Evolutionary conservation across 2,329 filamentous ascomycete genomes (phyloP).

Genomic region (Beauveria sp.): DNA sequence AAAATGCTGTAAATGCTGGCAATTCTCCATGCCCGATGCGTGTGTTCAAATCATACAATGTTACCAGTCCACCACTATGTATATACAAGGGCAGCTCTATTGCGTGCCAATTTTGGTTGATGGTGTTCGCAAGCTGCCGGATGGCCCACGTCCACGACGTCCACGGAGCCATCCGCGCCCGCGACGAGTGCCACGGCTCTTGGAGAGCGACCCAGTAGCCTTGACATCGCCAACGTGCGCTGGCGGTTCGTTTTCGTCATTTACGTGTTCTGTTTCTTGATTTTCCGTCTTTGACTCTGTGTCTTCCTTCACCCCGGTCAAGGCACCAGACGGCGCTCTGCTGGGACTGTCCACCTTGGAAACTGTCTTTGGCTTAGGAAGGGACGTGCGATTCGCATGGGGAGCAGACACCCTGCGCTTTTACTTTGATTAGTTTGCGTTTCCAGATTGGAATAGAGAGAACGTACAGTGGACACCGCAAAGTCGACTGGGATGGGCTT

Average conservation of each 20-base stretch:
- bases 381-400: not conserved
- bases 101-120: not conserved
- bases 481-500: not conserved
- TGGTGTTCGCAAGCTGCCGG: not conserved
- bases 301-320: not conserved
- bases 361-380: not conserved
- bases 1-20: not conserved
- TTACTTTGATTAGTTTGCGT: not conserved
- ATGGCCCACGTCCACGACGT: conserved; percentile 5
- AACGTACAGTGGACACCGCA: conserved; percentile 1
- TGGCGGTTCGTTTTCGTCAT: conserved; percentile 10
- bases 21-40: not conserved
- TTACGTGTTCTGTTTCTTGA: not conserved
- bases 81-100: not conserved
- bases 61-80: not conserved
- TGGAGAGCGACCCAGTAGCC: not conserved
- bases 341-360: not conserved
- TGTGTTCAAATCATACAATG: not conserved
- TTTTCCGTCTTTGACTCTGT: not conserved
- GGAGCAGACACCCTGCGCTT: conserved; percentile 9
- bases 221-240: not conserved
- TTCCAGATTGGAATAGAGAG: not conserved
- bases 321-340: not conserved
- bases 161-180: conserved; percentile 11
- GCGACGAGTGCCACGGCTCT: not conserved